Evolutionary conservation across 768 basidiomycete species (phyloP).

Genomic region (Auricularia cornea): DNA sequence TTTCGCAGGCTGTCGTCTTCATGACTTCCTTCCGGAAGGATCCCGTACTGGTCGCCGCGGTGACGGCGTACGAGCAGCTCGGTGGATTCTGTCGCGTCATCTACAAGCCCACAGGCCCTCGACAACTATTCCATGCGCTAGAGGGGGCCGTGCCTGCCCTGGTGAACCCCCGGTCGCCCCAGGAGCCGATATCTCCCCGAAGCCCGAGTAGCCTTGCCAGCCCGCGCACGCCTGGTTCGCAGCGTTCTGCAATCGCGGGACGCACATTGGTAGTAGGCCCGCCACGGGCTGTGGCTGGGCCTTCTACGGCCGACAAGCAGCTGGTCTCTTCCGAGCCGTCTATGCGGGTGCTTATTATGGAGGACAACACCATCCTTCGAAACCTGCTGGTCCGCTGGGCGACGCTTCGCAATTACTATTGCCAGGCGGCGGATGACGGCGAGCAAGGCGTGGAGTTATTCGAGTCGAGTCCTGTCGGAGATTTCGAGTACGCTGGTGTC

Average conservation of each 20-base stretch:
- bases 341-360: constrained; percentile 72
- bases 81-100: constrained; percentile 86
- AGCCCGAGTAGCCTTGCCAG: not conserved
- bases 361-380: constrained; percentile 83
- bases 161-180: constrained; percentile 31
- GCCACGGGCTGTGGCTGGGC: too few species aligned
- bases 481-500: constrained; percentile 71
- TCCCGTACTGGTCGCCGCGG: constrained; percentile 50
- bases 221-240: not conserved
- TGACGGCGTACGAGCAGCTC: constrained; percentile 62
- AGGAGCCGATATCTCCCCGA: not conserved
- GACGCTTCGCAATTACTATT: constrained; percentile 53
- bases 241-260: too few species aligned
- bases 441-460: constrained; percentile 75
- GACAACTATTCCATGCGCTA: constrained; percentile 56
- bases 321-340: constrained; percentile 25
- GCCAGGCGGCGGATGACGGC: constrained; percentile 74
- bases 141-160: constrained; percentile 49
- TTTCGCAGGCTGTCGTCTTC: constrained; percentile 60
- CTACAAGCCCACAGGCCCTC: constrained; percentile 85
- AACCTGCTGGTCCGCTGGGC: constrained; percentile 40
- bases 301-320: too few species aligned
- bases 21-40: constrained; percentile 65
- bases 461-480: constrained; percentile 45
- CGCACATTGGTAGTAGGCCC: too few species aligned